Base-by-base conservation (phyloP, 2,329 filamentous ascomycete genomes). In the Periconia sp. region DNA sequence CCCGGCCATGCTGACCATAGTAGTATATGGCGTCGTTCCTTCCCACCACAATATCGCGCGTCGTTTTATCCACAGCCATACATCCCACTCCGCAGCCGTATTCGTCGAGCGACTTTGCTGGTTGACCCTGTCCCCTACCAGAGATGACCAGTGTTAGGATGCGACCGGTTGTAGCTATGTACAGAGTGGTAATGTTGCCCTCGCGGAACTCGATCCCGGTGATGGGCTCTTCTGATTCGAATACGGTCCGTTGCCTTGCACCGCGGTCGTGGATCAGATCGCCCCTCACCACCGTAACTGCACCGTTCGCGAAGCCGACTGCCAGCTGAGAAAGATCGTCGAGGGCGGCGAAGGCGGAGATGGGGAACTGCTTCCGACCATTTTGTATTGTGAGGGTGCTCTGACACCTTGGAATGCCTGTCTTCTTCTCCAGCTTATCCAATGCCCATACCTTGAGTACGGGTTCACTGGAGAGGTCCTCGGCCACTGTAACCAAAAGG, bases 391-490 rank as follows among this genome's bases (percentile, higher is more conserved):
- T 86, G 48, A 97, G 77, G 1, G 89, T 94, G 69, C 91, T 96
- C 61, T 96, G 81, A 71, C 94, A 97, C 40, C 88, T 90, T 15
- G 94, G 94, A 57, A 88, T 80, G 41, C 92, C 92, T 5, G 91
- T 95, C 81, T 95, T 97, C 82, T 94, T 97, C 62, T 96, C 91
- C 3, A 88, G 82, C 76, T 92, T 95, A 71, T 97, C 92, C 63
- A 99, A 80, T 19, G 91, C 93, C 94, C 94, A 99, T n/a, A 97
- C 93, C 73, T 96, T 97, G 55, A 99, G 76, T 18, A 93, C 83
- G 0, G 94, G 93, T 64, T 97, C 92, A 64, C 84, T 89, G 40
- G 89, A 89, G 49, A 97, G 79, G 66, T 97, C 92, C 75, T 99
- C 94, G 54, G 89, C 85, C 55, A 93, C 81, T 0, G 94, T 97